Percentiles rank a stretch among this genome's conserved stretches.
These are phyloP conservation scores for Globisporangium camurandrum DNA, from an alignment of 352 stramenopile genomes.

Conservation along the genomic window DNA sequence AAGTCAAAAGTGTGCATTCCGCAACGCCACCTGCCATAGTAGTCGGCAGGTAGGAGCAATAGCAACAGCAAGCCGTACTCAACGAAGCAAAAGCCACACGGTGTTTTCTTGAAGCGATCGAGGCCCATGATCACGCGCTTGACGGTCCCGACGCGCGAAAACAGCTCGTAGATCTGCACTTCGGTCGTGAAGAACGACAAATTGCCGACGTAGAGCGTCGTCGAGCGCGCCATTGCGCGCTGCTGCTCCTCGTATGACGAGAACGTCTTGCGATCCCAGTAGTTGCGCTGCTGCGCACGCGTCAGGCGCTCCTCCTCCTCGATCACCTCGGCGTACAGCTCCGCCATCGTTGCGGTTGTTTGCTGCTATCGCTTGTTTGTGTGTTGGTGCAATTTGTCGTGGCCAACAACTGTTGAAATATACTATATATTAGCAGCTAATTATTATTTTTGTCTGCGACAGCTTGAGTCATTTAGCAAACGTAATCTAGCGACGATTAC, in stretches of 20 bases:
- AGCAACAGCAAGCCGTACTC: conserved; percentile 55
- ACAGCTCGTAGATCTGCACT: conserved; percentile 92
- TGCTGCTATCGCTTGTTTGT: too few relatives aligned
- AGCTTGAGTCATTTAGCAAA: too few relatives aligned
- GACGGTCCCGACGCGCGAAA: conserved; percentile 90
- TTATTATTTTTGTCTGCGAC: too few relatives aligned
- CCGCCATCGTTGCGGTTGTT: conserved; percentile 43
- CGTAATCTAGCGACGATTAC: too few relatives aligned
- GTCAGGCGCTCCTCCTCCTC: conserved; percentile 58
- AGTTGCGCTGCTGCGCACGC: conserved; percentile 74
- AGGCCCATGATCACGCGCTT: conserved; percentile 94
- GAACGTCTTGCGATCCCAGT: conserved; percentile 95
- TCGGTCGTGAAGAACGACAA: conserved; percentile 96
- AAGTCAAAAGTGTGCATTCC: too few relatives aligned
- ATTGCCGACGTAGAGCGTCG: conserved; percentile 97
- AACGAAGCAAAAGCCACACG: conserved; percentile 98
- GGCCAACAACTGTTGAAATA: too few relatives aligned
- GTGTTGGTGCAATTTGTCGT: too few relatives aligned
- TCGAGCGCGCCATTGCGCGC: conserved; percentile 83
- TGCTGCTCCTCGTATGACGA: conserved; percentile 90
- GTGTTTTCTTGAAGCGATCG: conserved; percentile 93
- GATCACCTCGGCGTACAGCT: conserved; percentile 26
- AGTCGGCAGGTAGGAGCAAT: not conserved
- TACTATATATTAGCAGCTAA: too few relatives aligned
- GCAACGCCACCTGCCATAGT: not conserved